A percentile compares a stretch with the other conserved stretches of the same genome.
These are phyloP conservation scores for Alternaria angustiovoidea DNA, from an alignment of 2,329 filamentous ascomycete species.

Conservation along the genomic window DNA sequence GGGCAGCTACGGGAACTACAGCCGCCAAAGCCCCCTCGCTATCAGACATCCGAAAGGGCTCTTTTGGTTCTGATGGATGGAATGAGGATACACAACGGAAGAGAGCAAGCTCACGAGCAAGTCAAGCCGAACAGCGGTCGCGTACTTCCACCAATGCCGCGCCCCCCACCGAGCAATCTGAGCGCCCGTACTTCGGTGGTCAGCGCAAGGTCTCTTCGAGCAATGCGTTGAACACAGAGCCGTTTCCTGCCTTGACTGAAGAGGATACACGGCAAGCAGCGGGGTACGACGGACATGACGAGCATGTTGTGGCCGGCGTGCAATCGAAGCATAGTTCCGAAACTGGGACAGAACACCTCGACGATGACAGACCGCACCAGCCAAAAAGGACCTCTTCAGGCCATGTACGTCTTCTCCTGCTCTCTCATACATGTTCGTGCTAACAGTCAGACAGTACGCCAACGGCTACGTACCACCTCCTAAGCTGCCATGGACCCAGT, in stretches of 20 bases:
- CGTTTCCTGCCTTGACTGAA: conserved; percentile 44
- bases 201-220: conserved; percentile 24
- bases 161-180: conserved; percentile 15
- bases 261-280: conserved; percentile 26
- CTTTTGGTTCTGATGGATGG: conserved; percentile 47
- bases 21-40: conserved; percentile 54
- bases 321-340: conserved; percentile 30
- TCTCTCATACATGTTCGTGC: neutral
- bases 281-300: conserved; percentile 16
- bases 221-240: conserved; percentile 27
- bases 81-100: conserved; percentile 39
- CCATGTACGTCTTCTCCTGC: conserved; percentile 24
- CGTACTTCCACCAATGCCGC: conserved; percentile 15
- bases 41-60: conserved; percentile 52
- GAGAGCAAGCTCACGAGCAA: conserved; percentile 35
- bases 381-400: conserved; percentile 22
- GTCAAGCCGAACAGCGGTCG: conserved; percentile 31
- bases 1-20: conserved; percentile 55
- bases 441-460: conserved; percentile 33
- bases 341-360: conserved; percentile 24
- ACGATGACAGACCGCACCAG: conserved; percentile 19
- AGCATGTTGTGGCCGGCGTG: conserved; percentile 12
- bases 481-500: conserved; percentile 63
- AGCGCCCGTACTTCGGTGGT: neutral
- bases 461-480: conserved; percentile 56